These are phyloP conservation scores for Butyriboletus loyo DNA, from an alignment of 768 basidiomycete species.

Conservation along the genomic window DNA sequence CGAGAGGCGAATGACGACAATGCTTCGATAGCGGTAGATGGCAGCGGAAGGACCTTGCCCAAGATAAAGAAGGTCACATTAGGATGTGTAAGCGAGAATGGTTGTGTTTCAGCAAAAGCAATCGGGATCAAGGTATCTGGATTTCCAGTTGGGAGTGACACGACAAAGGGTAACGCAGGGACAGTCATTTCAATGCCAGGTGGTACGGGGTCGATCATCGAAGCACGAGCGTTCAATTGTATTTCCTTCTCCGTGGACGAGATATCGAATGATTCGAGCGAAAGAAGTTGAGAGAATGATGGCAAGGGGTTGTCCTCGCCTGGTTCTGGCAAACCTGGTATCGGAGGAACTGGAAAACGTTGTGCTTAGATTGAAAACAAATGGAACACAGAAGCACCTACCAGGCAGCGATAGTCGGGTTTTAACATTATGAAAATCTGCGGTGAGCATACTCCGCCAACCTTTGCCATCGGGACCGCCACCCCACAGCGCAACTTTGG, in stretches of 20 bases:
- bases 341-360: conserved; percentile 48
- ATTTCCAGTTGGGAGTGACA: conserved; percentile 44
- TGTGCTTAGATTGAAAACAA: conserved; percentile 2
- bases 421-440: conserved; percentile 44
- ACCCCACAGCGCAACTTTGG: conserved; percentile 46
- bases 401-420: conserved; percentile 50
- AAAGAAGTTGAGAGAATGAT: conserved; percentile 54
- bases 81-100: conserved; percentile 62
- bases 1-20: conserved; percentile 63
- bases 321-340: conserved; percentile 66
- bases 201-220: conserved; percentile 57
- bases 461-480: conserved; percentile 41
- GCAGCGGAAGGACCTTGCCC: conserved; percentile 57
- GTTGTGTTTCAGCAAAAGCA: conserved; percentile 51
- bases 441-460: conserved; percentile 44
- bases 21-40: conserved; percentile 34
- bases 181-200: conserved; percentile 44
- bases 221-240: conserved; percentile 50
- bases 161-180: conserved; percentile 60
- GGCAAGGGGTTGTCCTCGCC: conserved; percentile 52
- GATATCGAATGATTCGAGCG: conserved; percentile 54
- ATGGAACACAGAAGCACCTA: conserved; percentile 33
- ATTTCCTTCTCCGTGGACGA: conserved; percentile 36
- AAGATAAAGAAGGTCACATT: conserved; percentile 59
- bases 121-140: conserved; percentile 39